Conservation (phyloP, 2,329 filamentous ascomycete genomes). For the Neopestalotiopsis sp. region DNA sequence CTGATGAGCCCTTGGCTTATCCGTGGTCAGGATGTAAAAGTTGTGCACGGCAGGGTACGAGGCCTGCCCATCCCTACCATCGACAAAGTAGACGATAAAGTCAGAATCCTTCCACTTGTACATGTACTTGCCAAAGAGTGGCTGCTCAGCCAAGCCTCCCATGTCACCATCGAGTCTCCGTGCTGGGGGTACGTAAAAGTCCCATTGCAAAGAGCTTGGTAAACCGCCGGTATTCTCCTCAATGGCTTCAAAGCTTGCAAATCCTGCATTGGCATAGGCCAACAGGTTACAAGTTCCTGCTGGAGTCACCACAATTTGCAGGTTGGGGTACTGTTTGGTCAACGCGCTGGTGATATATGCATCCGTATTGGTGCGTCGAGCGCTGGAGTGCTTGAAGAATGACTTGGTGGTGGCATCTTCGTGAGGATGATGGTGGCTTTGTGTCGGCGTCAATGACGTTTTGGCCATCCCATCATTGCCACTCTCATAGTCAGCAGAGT, state of each 20-base stretch:
- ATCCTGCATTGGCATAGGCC: slow-evolving; percentile 45
- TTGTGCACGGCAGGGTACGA: slow-evolving; percentile 38
- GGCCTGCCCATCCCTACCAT: slow-evolving; percentile 44
- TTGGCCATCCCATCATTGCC: not conserved
- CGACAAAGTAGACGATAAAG: slow-evolving; percentile 49
- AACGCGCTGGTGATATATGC: slow-evolving; percentile 45
- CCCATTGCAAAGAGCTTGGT: slow-evolving; percentile 44
- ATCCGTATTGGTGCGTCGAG: slow-evolving; percentile 47
- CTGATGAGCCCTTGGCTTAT: slow-evolving; percentile 45
- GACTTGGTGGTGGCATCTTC: slow-evolving; percentile 25
- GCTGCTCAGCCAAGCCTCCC: slow-evolving; percentile 38
- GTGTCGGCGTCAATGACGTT: not conserved
- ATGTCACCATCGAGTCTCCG: slow-evolving; percentile 45
- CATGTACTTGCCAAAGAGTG: slow-evolving; percentile 47
- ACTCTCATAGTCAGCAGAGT: not conserved
- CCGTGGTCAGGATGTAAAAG: slow-evolving; percentile 44
- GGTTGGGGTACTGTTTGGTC: slow-evolving; percentile 47
- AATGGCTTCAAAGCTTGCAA: slow-evolving; percentile 39
- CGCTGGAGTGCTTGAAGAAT: slow-evolving; percentile 48
- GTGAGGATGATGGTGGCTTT: not conserved
- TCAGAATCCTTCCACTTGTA: slow-evolving; percentile 47
- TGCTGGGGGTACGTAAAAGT: slow-evolving; percentile 43
- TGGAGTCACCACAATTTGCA: slow-evolving; percentile 45
- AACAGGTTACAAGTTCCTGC: slow-evolving; percentile 42
- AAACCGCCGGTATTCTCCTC: slow-evolving; percentile 30